Evolutionary conservation across 73 alveolate genomes (phyloP).

Genomic region (Tetrahymena elliotti): DNA sequence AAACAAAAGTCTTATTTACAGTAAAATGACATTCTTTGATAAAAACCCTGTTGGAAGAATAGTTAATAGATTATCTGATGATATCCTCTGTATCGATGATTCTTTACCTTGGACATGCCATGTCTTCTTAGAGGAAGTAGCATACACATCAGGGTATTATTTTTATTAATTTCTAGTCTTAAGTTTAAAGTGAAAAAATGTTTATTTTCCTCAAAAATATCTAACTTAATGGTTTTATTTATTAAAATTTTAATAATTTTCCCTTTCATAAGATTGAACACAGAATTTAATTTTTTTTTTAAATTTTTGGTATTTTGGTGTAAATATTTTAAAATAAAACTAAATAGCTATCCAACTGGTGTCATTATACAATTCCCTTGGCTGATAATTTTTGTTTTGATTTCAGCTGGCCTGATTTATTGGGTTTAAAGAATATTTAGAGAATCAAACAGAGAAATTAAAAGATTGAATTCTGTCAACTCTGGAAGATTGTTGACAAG

Average conservation of each 20-base stretch:
- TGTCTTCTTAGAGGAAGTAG: neutral
- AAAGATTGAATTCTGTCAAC: conserved; percentile 21
- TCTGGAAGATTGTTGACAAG: conserved; percentile 4
- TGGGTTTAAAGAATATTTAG: neutral
- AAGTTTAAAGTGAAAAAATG: no score
- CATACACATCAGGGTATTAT: neutral
- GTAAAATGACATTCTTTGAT: conserved; percentile 5
- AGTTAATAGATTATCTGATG: conserved; percentile 13
- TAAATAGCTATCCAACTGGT: conserved; percentile 7
- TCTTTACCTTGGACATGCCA: conserved; percentile 15
- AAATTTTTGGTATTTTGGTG: no score
- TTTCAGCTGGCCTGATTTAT: neutral
- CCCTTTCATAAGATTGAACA: no score
- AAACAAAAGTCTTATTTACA: neutral
- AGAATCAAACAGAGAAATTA: conserved; percentile 23
- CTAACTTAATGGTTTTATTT: no score
- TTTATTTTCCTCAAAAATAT: no score
- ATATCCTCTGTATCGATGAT: conserved; percentile 1
- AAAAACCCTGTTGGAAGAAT: conserved; percentile 2
- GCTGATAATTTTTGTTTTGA: neutral
- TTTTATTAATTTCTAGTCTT: no score
- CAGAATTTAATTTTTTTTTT: no score
- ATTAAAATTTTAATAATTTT: no score
- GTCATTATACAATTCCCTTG: conserved; percentile 23
- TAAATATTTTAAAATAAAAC: no score